phyloP scores from a whole-genome alignment of 1,284 basidiomycete species.

The Caloboletus firmus region DNA sequence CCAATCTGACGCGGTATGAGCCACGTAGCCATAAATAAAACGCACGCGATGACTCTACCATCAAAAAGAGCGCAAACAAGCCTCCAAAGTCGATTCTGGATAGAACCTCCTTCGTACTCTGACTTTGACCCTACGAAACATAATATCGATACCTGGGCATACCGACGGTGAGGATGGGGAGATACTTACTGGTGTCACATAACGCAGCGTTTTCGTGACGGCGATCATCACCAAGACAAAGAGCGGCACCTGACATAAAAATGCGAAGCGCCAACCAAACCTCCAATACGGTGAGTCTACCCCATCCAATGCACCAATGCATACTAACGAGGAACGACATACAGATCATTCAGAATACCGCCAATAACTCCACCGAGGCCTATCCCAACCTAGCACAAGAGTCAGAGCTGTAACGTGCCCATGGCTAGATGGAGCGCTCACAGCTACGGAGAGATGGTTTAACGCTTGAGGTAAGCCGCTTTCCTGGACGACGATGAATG shows the following conservation, averaged over 20 bases:
- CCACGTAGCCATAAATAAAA: neutral
- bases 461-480: constrained; percentile 22
- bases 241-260: constrained; percentile 19
- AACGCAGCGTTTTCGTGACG: constrained; percentile 16
- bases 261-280: constrained; percentile 24
- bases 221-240: constrained; percentile 17
- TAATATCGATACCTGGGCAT: neutral
- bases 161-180: neutral
- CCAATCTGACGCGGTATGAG: constrained; percentile 11
- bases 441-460: constrained; percentile 6
- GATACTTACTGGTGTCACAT: constrained; percentile 19
- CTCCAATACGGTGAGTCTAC: constrained; percentile 4
- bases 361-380: constrained; percentile 23
- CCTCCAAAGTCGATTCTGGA: constrained; percentile 26
- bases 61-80: constrained; percentile 18
- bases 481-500: constrained; percentile 1
- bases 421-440: neutral
- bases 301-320: neutral
- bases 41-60: neutral
- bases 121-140: constrained; percentile 17
- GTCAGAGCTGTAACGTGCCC: neutral
- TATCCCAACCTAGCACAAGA: constrained; percentile 8
- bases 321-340: neutral
- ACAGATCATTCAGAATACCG: constrained; percentile 23
- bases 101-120: constrained; percentile 19